Percentiles rank a stretch among this genome's conserved stretches.
Evolutionary conservation across 768 basidiomycete species (phyloP).

Genomic region (Neoboletus magnificus): DNA sequence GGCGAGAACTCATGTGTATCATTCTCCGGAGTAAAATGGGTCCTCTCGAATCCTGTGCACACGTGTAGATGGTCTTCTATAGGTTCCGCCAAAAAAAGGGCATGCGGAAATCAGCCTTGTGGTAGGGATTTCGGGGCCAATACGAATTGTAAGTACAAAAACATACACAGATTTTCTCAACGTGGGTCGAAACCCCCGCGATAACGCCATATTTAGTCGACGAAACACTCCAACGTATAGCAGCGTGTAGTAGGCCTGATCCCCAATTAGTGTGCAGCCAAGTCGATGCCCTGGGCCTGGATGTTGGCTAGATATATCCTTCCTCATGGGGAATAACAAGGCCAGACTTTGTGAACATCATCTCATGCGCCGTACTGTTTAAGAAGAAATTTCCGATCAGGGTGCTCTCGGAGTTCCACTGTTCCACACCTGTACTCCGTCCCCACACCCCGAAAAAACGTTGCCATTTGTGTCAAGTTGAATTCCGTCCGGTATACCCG

Average conservation of each 20-base stretch:
- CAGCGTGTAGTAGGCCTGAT: background rate
- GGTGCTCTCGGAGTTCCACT: slow-evolving; percentile 49
- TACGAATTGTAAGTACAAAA: background rate
- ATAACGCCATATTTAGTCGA: background rate
- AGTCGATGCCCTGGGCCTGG: slow-evolving; percentile 27
- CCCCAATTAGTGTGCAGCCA: slow-evolving; percentile 8
- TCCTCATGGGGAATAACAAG: slow-evolving; percentile 42
- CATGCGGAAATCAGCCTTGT: background rate
- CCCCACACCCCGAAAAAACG: slow-evolving; percentile 66
- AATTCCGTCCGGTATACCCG: slow-evolving; percentile 66
- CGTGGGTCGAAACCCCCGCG: background rate
- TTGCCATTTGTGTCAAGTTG: slow-evolving; percentile 64
- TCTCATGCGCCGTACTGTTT: slow-evolving; percentile 32
- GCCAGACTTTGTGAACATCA: slow-evolving; percentile 40
- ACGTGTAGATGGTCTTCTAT: slow-evolving; percentile 5
- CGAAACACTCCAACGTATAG: background rate
- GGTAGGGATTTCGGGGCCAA: background rate
- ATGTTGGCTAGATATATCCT: slow-evolving; percentile 38
- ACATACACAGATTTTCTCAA: background rate
- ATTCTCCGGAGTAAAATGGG: background rate
- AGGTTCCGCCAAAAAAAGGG: background rate
- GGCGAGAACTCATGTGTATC: background rate
- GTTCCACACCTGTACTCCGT: slow-evolving; percentile 65
- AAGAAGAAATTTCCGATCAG: slow-evolving; percentile 39
- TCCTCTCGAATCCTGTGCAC: background rate